Evolutionary conservation across 2,329 filamentous ascomycete species (phyloP).

Genomic region (Shiraia sp.): DNA sequence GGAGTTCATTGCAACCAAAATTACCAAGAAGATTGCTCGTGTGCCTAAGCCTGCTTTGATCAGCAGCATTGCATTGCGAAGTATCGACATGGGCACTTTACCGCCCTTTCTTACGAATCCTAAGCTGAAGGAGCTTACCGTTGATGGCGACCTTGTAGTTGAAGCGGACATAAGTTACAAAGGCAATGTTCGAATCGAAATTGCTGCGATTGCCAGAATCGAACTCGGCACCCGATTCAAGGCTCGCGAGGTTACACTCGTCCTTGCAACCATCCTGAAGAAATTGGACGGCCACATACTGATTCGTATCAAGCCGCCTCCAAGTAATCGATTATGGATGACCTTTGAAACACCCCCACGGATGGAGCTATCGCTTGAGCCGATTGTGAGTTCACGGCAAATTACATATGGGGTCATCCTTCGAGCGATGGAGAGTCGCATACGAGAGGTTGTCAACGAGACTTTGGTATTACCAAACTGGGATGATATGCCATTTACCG

Average conservation of each 20-base stretch:
- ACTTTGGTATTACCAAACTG: constrained; percentile 91
- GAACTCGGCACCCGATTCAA: constrained; percentile 90
- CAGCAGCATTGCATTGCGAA: constrained; percentile 78
- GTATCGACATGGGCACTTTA: constrained; percentile 82
- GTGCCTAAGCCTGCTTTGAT: constrained; percentile 92
- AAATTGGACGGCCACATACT: constrained; percentile 83
- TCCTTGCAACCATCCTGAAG: constrained; percentile 83
- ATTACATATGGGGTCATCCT: constrained; percentile 94
- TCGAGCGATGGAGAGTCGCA: constrained; percentile 89
- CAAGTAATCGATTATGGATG: constrained; percentile 95
- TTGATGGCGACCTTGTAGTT: constrained; percentile 86
- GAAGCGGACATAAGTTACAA: constrained; percentile 88
- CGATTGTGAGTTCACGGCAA: constrained; percentile 91
- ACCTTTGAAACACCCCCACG: constrained; percentile 93
- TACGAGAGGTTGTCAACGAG: constrained; percentile 91
- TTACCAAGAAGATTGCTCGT: constrained; percentile 93
- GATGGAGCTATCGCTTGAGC: constrained; percentile 91
- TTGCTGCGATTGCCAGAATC: constrained; percentile 89
- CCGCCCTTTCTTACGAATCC: constrained; percentile 90
- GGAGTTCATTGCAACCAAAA: constrained; percentile 77
- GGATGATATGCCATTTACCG: constrained; percentile 92
- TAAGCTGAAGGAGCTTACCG: constrained; percentile 82
- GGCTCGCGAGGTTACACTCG: constrained; percentile 82
- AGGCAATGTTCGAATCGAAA: constrained; percentile 85
- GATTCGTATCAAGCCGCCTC: constrained; percentile 88